A percentile compares a stretch with the other conserved stretches of the same genome.
These are phyloP conservation scores for Tephrocybe sp. DNA, from an alignment of 768 basidiomycete genomes.

Conservation along the genomic window DNA sequence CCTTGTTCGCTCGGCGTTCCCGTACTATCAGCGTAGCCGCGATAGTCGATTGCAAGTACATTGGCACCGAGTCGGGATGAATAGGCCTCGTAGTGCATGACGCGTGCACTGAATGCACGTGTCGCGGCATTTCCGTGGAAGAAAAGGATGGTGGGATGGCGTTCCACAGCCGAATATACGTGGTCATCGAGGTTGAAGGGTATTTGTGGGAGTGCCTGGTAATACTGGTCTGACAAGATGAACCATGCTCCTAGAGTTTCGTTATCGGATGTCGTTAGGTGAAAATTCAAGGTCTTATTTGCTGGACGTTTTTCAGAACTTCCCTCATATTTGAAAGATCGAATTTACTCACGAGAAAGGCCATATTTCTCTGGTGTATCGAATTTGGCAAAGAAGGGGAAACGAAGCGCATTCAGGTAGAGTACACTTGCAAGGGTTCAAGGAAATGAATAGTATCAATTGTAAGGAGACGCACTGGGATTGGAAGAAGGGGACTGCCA, in stretches of 20 bases:
- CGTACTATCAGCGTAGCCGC: constrained; percentile 87
- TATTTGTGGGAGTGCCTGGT: constrained; percentile 46
- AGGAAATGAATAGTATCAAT: not conserved
- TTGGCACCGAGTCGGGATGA: constrained; percentile 68
- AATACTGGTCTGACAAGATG: constrained; percentile 65
- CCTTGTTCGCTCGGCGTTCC: constrained; percentile 79
- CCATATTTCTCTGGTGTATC: constrained; percentile 76
- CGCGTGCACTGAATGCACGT: constrained; percentile 64
- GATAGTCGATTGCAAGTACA: constrained; percentile 86
- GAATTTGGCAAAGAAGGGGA: constrained; percentile 66
- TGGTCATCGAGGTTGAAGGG: constrained; percentile 37
- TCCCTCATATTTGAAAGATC: not conserved
- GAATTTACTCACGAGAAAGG: constrained; percentile 58
- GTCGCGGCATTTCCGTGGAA: constrained; percentile 90
- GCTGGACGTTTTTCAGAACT: constrained; percentile 44
- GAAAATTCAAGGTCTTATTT: constrained; percentile 74
- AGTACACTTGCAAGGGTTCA: constrained; percentile 24
- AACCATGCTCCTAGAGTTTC: constrained; percentile 87
- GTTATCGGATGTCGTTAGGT: constrained; percentile 74
- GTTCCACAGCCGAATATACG: constrained; percentile 53
- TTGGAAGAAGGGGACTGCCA: constrained; percentile 67
- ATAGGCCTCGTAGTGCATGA: constrained; percentile 68
- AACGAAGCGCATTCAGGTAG: constrained; percentile 66
- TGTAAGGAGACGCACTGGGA: constrained; percentile 51
- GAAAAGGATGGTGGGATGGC: constrained; percentile 81